These are phyloP conservation scores for Nothophytophthora sp. DNA, from an alignment of 352 stramenopile species.

Conservation along the genomic window DNA sequence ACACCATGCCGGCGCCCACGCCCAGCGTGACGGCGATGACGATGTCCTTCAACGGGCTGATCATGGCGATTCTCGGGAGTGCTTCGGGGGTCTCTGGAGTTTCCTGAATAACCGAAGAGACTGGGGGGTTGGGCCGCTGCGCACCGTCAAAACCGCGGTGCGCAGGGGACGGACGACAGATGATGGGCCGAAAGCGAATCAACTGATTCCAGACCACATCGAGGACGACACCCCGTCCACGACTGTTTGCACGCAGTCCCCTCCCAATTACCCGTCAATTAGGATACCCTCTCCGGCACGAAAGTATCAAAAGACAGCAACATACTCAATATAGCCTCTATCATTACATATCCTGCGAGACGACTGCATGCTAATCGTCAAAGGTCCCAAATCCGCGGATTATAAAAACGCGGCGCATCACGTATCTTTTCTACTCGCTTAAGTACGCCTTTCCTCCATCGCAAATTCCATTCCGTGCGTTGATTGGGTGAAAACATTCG, in stretches of 20 bases:
- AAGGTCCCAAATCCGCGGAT: constrained; percentile 1
- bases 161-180: constrained; percentile 10
- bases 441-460: too few relatives aligned
- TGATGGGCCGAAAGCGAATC: too few relatives aligned
- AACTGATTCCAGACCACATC: too few relatives aligned
- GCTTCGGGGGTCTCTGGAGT: constrained; percentile 15
- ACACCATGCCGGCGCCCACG: constrained; percentile 37
- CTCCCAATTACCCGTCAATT: too few relatives aligned
- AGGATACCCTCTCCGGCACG: too few relatives aligned
- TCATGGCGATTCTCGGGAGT: constrained; percentile 30
- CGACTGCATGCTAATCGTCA: too few relatives aligned
- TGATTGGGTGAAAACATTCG: constrained; percentile 18
- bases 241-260: too few relatives aligned
- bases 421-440: background rate
- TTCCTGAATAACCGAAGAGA: constrained; percentile 25
- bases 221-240: too few relatives aligned
- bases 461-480: background rate
- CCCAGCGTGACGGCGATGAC: constrained; percentile 55
- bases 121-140: constrained; percentile 6
- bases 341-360: background rate
- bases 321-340: too few relatives aligned
- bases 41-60: constrained; percentile 76
- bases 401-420: constrained; percentile 28
- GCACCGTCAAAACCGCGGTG: constrained; percentile 21
- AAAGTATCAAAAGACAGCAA: too few relatives aligned